Conservation (phyloP, 164 flowering plant genomes). For the Stephania yunnanensis region DNA sequence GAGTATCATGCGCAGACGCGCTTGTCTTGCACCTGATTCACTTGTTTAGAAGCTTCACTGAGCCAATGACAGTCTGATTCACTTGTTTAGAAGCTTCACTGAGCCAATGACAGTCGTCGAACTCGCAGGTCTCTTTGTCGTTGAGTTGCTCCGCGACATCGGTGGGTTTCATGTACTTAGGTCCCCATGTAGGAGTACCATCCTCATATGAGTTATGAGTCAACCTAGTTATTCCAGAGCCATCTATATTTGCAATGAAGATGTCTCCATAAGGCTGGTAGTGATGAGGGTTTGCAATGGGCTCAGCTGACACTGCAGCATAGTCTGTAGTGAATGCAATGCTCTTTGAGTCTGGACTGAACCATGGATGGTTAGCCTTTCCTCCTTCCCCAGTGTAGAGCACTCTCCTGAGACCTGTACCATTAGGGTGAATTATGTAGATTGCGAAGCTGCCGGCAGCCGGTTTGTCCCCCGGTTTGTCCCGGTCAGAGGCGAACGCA, state of each 20-base stretch:
- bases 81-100: neutral
- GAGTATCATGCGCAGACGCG: neutral
- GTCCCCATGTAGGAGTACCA: constrained; percentile 86
- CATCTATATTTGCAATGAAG: constrained; percentile 50
- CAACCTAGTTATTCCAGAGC: constrained; percentile 51
- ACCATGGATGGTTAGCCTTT: constrained; percentile 73
- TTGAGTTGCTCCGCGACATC: constrained; percentile 36
- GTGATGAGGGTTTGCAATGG: constrained; percentile 73
- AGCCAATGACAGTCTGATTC: too few relatives aligned
- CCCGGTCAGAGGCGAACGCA: constrained; percentile 73
- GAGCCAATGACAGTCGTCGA: constrained; percentile 83
- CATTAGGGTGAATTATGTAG: constrained; percentile 68
- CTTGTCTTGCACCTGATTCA: neutral
- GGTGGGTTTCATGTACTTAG: constrained; percentile 31
- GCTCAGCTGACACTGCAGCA: constrained; percentile 81
- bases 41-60: neutral
- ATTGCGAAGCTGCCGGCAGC: constrained; percentile 62
- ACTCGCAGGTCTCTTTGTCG: constrained; percentile 33
- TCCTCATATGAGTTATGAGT: constrained; percentile 86
- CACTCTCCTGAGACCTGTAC: constrained; percentile 63
- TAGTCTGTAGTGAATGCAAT: constrained; percentile 75
- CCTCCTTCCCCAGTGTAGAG: constrained; percentile 61
- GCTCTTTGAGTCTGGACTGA: constrained; percentile 68
- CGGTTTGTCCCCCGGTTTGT: constrained; percentile 59
- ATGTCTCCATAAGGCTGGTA: constrained; percentile 93